phyloP scores from a whole-genome alignment of 2,329 filamentous ascomycete genomes.

The Dactylellina parvicollis region DNA sequence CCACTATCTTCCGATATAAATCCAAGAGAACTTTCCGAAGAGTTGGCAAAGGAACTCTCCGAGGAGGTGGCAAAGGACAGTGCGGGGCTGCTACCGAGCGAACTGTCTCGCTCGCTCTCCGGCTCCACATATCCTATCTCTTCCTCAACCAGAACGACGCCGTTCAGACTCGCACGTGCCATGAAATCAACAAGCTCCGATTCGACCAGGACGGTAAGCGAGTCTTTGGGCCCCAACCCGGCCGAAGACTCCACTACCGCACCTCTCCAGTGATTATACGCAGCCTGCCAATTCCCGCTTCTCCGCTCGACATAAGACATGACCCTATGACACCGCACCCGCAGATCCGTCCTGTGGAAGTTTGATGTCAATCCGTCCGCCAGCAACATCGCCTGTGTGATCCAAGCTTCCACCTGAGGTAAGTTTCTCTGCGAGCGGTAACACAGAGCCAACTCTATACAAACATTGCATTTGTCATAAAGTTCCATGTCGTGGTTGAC shows the following conservation, averaged over 20 bases:
- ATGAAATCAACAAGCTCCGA: conserved; percentile 35
- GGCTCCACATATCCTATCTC: not conserved
- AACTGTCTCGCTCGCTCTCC: not conserved
- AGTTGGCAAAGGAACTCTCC: not conserved
- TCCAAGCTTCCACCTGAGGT: conserved; percentile 17
- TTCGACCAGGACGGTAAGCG: conserved; percentile 32
- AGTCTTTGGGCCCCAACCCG: conserved; percentile 32
- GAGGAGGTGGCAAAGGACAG: not conserved
- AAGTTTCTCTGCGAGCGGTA: conserved; percentile 34
- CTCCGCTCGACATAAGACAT: conserved; percentile 44
- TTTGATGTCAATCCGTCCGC: not conserved
- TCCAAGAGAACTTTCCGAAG: conserved; percentile 1
- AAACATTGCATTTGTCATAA: conserved; percentile 43
- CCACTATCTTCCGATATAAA: not conserved
- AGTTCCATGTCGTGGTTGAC: conserved; percentile 22
- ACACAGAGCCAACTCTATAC: conserved; percentile 37
- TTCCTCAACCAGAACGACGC: conserved; percentile 18
- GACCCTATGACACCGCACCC: conserved; percentile 36
- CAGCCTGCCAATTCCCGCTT: conserved; percentile 37
- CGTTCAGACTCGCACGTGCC: conserved; percentile 28
- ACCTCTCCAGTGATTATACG: conserved; percentile 28
- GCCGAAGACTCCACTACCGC: conserved; percentile 24
- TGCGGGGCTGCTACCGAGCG: not conserved
- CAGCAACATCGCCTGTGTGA: conserved; percentile 23
- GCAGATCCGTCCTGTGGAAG: conserved; percentile 29